A percentile compares a stretch with the other conserved stretches of the same genome.
phyloP scores from a whole-genome alignment of 257 asterid species.

The Perilla frutescens region DNA sequence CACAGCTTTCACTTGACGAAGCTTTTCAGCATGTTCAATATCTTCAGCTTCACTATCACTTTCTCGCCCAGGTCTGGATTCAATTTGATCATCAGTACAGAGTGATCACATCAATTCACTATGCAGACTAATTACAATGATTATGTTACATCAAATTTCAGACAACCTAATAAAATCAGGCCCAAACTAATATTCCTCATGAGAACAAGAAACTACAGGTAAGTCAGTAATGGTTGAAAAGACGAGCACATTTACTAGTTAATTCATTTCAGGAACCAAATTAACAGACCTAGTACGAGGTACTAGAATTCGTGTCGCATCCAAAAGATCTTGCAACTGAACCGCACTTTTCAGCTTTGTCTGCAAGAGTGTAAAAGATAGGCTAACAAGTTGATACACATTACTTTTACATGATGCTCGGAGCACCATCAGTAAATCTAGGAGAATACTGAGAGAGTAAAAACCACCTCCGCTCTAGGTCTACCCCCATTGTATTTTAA shows the following conservation, averaged over 20 bases:
- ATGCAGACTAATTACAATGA: conserved; percentile 9
- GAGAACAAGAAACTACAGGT: conserved; percentile 21
- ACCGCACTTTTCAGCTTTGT: conserved; percentile 97
- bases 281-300: conserved; percentile 79
- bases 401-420: conserved; percentile 18
- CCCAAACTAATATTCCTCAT: conserved; percentile 1
- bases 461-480: conserved; percentile 89
- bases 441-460: conserved; percentile 3
- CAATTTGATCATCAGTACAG: conserved; percentile 40
- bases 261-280: conserved; percentile 25
- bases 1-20: conserved; percentile 99
- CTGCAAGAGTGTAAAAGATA: conserved; percentile 51
- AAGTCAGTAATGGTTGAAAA: conserved; percentile 27
- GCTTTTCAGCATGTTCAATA: conserved; percentile 98
- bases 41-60: conserved; percentile 99
- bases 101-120: conserved; percentile 34
- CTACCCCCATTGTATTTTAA: conserved; percentile 94
- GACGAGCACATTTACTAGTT: conserved; percentile 21
- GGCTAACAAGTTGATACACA: conserved; percentile 24
- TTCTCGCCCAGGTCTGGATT: conserved; percentile 86
- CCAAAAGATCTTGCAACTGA: conserved; percentile 98
- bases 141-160: neutral
- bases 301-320: conserved; percentile 90
- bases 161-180: conserved; percentile 22
- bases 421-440: conserved; percentile 21